Evolutionary conservation across 371 early-diverging fungal genomes (phyloP).

Genomic region (Zychaea mexicana): DNA sequence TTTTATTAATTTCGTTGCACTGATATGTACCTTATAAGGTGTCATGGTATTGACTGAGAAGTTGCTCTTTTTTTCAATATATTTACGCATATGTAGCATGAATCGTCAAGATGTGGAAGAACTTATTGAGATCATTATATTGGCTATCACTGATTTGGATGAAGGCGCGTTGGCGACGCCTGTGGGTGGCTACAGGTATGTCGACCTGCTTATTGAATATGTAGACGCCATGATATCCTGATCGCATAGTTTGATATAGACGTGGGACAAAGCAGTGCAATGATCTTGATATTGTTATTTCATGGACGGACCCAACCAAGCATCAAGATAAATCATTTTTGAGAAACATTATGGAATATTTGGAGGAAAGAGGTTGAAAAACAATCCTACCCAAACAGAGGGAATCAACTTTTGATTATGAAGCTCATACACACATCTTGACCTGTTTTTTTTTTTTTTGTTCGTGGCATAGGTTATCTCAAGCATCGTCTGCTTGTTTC

Average conservation of each 20-base stretch:
- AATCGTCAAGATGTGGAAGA: slow-evolving; percentile 46
- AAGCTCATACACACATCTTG: neutral
- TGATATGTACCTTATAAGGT: no score
- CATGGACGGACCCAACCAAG: slow-evolving; percentile 24
- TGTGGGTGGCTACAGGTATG: slow-evolving; percentile 54
- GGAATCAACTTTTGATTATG: neutral
- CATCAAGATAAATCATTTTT: slow-evolving; percentile 23
- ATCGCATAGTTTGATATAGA: slow-evolving; percentile 17
- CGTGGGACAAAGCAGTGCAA: slow-evolving; percentile 53
- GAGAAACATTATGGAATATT: slow-evolving; percentile 18
- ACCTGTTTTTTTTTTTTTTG: no score
- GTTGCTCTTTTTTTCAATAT: no score
- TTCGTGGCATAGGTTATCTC: slow-evolving; percentile 11
- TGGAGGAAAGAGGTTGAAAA: slow-evolving; percentile 30
- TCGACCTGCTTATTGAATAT: neutral
- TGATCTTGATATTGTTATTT: slow-evolving; percentile 55
- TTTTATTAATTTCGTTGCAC: no score
- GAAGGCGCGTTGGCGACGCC: slow-evolving; percentile 26
- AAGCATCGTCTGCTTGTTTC: slow-evolving; percentile 1
- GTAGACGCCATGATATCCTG: no score
- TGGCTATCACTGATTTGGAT: slow-evolving; percentile 28
- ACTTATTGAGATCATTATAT: slow-evolving; percentile 37
- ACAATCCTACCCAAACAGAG: neutral
- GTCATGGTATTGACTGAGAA: no score
- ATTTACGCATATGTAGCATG: slow-evolving; percentile 41